Evolutionary conservation across 352 stramenopile genomes (phyloP), one percentile per base, ranked within the genome.

Genomic region (Phytophthora fragariae): DNA sequence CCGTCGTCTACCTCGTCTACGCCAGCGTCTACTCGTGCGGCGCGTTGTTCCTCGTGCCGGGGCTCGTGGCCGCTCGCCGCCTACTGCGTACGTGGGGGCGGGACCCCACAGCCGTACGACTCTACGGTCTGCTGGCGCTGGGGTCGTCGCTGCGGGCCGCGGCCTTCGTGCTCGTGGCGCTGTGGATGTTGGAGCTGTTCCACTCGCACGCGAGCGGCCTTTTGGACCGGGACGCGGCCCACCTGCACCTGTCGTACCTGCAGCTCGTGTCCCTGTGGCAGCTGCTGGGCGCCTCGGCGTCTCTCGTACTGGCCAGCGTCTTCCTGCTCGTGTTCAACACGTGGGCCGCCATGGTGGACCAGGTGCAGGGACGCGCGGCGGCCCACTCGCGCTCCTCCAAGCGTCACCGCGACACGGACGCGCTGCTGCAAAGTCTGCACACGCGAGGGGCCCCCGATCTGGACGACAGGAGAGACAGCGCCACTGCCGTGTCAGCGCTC

Each of bases 251-350:
- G 9, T 83, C 84, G 27, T 91, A 91, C 63, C 72, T 88, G 37
- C 70, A 89, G 63, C 46, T 91, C 57, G 80, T 91, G 29, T 84
- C 85, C 31, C 52, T 82, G 37, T 91, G 84, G 84, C 80, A 91
- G 39, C 58, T 79, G 8, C 68, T 91, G 19, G 75, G 82, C 21
- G 81, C 85, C 62, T 56, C 83, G 10, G 79, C 69, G 10, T 82
- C 84, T 1, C 65, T 86, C 14, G 75, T 82, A 39, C 73, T 91
- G 19, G 76, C 79, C 46, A 70, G 78, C 29, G 82, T 89, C 24
- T 88, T 91, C 65, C 64, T 91, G 37, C 57, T 91, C 29, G 75
- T 91, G 37, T 88, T 91, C 65, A 89, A 88, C 56, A 91, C 84
- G 44, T 91, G 84, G 82, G 84, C 84, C 3, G 70, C 78, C 53